Base-by-base conservation (phyloP, 306 rosid species). In the Gastrolobium bilobum region DNA sequence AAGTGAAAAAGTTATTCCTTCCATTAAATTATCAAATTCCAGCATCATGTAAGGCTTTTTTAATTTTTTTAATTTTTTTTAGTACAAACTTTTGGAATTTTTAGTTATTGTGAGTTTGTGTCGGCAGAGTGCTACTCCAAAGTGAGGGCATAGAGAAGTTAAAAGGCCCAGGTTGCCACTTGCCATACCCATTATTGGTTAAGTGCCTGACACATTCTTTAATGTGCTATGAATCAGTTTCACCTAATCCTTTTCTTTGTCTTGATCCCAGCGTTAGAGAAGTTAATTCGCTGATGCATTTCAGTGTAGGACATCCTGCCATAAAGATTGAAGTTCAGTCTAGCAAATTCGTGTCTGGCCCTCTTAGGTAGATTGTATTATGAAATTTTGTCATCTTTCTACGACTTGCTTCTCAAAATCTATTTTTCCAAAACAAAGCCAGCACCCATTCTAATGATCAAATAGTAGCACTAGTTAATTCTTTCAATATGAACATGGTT, bases 121-220 rank as follows among this genome's bases (percentile, higher is more conserved):
- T 69, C 77, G 77, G 82, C 54, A 48, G 3, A 37, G 11, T 60
- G 57, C 46, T 3, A 40, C 31, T 7, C 4, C 4, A 75, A 75
- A 62, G 39, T 15, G 34, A 10, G 48, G 9, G 40, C 59, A 47
- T 3, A 7, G 30, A 40, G 6, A 20, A 15, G 15, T 26, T n/a
- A 11, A 34, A 43, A 9, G 46, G 67, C 7, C 46, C 65, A 51
- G 10, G 81, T 63, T 4, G 73, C 35, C 37, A 56, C 62, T 52
- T 37, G 79, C 51, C 51, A 6, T 31, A 34, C 50, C 57, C 43
- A 62, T 51, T 62, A 10, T 52, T 31, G 29, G 63, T 6, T 15
- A 20, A 77, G 29, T 31, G 33, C 43, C 13, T 35, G 52, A 47
- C 52, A 29, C 81, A 38, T 75, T 68, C 60, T 82, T 82, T 76